Evolutionary conservation across 768 basidiomycete species (phyloP), one percentile per base, ranked within the genome.

Genomic region (Hericium erinaceus): DNA sequence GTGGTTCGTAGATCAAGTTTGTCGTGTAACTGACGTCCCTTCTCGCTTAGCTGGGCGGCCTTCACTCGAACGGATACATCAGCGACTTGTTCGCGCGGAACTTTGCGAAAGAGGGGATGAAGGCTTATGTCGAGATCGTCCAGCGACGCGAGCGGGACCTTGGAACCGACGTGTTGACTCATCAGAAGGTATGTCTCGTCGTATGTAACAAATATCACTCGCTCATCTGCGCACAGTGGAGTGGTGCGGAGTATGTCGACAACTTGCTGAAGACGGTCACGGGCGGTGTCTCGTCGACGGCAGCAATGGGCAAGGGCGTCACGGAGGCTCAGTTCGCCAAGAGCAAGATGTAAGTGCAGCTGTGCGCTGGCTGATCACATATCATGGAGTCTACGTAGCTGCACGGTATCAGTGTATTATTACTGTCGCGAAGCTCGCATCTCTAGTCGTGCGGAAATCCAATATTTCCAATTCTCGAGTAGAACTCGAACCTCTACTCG

Each of bases 281-380:
- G 39, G 97, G 97, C 24, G 97, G 97, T 58, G 82, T 99, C 60
- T 95, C 92, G 39, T 94, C 92, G 51, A 98, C 95, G 10, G 82
- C 95, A n/a, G 95, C 97, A n/a, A 98, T 98, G 95, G 97, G 95
- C 52, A 84, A 85, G 64, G 95, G 95, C 57, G 93, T 95, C 33
- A 97, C 94, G 0, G 94, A 97, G 74, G 72, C 84, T 39, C 94
- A 95, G 70, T 97, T 95, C 73, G 44, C 44, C 18, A 82, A 76
- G 62, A 55, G 57, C 39, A 73, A 72, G 65, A 65, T 82, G 60
- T 82, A 64, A 74, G 52, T 39, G 4, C 50, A 10, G 51, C 38
- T n/a, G 33, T 33, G 33, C 4, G 33, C 33, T 33, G 33, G 33
- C 33, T 33, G 33, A 6, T 33, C 33, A 18, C 15, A n/a, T 46